phyloP scores from a whole-genome alignment of 495 filamentous ascomycete species.

The Talaromyces wortmannii region DNA sequence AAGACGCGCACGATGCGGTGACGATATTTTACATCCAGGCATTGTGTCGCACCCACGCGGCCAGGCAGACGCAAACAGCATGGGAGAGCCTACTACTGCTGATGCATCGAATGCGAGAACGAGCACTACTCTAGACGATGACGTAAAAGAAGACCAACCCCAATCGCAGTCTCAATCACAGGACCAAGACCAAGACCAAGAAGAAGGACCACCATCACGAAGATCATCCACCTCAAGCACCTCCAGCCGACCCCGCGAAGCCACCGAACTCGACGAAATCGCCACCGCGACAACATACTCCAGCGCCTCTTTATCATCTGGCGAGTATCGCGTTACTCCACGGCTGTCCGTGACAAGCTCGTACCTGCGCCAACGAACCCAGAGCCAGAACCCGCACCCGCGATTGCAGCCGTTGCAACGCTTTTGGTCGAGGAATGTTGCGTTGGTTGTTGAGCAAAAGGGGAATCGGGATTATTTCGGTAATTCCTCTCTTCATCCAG shows the following conservation, averaged over 20 bases:
- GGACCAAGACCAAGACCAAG: background rate
- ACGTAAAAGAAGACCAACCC: background rate
- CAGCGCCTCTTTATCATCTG: slow-evolving; percentile 24
- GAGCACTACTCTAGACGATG: background rate
- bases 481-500: slow-evolving; percentile 8
- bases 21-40: too few species aligned
- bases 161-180: background rate
- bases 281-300: slow-evolving; percentile 5
- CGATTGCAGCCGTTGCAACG: slow-evolving; percentile 16
- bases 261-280: slow-evolving; percentile 29
- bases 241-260: slow-evolving; percentile 14
- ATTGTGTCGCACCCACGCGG: too few species aligned
- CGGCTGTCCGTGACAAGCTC: slow-evolving; percentile 16
- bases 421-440: slow-evolving; percentile 36
- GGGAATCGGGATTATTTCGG: slow-evolving; percentile 40
- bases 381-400: slow-evolving; percentile 12
- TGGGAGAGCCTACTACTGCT: background rate
- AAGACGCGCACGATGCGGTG: too few species aligned
- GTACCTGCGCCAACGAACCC: background rate
- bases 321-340: slow-evolving; percentile 25
- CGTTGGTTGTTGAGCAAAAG: slow-evolving; percentile 32
- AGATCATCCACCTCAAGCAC: background rate
- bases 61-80: background rate
- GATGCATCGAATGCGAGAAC: background rate
- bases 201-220: background rate